Evolutionary conservation across 2,329 filamentous ascomycete species (phyloP), one percentile per base, ranked within the genome.

Genomic region (Fusarium sp.): DNA sequence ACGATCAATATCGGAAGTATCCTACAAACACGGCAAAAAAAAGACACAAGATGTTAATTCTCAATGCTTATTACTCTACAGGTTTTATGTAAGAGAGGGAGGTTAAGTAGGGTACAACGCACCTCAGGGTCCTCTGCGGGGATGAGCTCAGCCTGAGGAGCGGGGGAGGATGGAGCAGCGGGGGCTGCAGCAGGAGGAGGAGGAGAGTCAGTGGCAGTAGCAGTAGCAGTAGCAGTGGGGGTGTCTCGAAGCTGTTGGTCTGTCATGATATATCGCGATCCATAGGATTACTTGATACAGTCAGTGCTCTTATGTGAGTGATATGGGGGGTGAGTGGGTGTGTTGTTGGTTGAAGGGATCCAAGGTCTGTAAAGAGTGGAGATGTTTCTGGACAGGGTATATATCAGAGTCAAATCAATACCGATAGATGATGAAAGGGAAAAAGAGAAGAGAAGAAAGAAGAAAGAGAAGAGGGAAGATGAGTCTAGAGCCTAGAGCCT

Each of bases 51-150:
- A 28, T 38, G 67, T 70, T 70, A 70, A 70, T 33, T 35, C n/a
- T 48, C 24, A 44, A 51, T 28, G 33, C n/a, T 60, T 38, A 55
- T 54, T 36, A 56, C 67, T 44, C 59, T 52, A 64, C 54, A 39
- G 14, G 33, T 22, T 47, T 52, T 47, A 51, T 63, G 31, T 48
- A 38, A 22, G 22, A 28, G 44, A 36, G 41, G 6, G 26, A 48
- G 55, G 31, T n/a, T 52, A 12, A 35, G 13, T 36, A 57, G 58
- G 63, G 41, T 56, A 48, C 44, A 33, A 73, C 64, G 62, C 51
- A 77, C 75, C 49, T 66, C 73, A 36, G 66, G 56, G 61, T 77
- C 70, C 33, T 75, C 75, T 63, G 61, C 70, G 54, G 75, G 65
- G 55, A 74, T 69, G 24, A 77, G 70, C 58, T 77, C 72, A 45